Conservation (phyloP, 1,284 basidiomycete genomes). For the Pseudozyma thailandica region DNA sequence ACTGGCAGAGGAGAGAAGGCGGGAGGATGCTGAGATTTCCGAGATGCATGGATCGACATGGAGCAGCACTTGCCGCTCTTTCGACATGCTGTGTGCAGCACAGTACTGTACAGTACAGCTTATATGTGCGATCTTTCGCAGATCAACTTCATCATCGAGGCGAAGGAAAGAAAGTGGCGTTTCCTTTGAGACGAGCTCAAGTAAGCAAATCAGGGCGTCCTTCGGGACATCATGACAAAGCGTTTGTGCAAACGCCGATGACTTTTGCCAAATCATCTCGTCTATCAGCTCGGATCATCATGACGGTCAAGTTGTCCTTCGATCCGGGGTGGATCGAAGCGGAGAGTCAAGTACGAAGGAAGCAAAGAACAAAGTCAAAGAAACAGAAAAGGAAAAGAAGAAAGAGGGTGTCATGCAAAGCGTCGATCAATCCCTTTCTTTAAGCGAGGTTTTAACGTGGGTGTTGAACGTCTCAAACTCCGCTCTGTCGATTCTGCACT, state of each 20-base stretch:
- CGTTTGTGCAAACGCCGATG: too few relatives aligned
- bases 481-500: constrained; percentile 1
- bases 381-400: not conserved
- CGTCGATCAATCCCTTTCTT: constrained; percentile 1
- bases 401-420: constrained; percentile 3
- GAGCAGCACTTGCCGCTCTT: not conserved
- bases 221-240: too few relatives aligned
- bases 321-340: not conserved
- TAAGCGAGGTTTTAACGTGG: not conserved
- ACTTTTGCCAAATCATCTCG: too few relatives aligned
- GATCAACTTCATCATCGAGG: too few relatives aligned
- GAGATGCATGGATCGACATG: constrained; percentile 7
- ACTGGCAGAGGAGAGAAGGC: not conserved
- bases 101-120: too few relatives aligned
- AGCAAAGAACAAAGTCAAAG: not conserved
- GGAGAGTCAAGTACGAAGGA: not conserved
- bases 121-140: too few relatives aligned
- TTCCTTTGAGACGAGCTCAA: too few relatives aligned
- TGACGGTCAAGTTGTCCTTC: too few relatives aligned
- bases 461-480: not conserved
- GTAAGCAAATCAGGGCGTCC: too few relatives aligned
- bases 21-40: not conserved
- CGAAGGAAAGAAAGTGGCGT: too few relatives aligned
- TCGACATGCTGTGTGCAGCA: too few relatives aligned
- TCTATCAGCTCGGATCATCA: too few relatives aligned